phyloP scores from a whole-genome alignment of 345 rosid species.

The Gossypium turneri region DNA sequence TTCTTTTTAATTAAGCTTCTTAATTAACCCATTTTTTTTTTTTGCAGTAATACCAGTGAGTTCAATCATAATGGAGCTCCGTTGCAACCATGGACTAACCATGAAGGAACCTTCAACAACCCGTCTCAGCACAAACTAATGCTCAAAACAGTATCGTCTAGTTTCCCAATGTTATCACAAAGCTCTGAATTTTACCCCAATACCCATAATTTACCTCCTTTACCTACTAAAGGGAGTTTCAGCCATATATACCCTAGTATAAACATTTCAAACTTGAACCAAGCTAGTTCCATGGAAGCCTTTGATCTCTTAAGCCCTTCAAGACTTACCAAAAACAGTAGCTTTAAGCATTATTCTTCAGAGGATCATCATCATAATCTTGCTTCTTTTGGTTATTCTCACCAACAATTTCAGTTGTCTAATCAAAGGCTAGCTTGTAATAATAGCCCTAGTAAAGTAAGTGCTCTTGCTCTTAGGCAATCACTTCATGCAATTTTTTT shows the following conservation, averaged over 20 bases:
- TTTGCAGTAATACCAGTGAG: slow-evolving; percentile 28
- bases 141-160: slow-evolving; percentile 58
- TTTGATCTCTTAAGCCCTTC: slow-evolving; percentile 50
- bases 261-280: slow-evolving; percentile 54
- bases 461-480: slow-evolving; percentile 10
- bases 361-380: slow-evolving; percentile 15
- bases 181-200: slow-evolving; percentile 19
- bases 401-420: slow-evolving; percentile 40
- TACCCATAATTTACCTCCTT: slow-evolving; percentile 18
- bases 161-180: slow-evolving; percentile 35
- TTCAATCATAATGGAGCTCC: slow-evolving; percentile 28
- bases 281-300: slow-evolving; percentile 33
- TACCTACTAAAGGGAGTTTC: slow-evolving; percentile 40
- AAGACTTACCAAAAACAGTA: slow-evolving; percentile 41
- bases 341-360: slow-evolving; percentile 17
- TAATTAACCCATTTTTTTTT: neutral
- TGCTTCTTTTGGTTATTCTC: slow-evolving; percentile 35
- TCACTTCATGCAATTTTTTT: too few relatives aligned
- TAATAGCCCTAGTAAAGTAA: slow-evolving; percentile 42
- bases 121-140: slow-evolving; percentile 54
- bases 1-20: slow-evolving; percentile 13
- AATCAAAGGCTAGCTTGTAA: slow-evolving; percentile 29
- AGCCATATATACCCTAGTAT: slow-evolving; percentile 79
- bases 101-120: slow-evolving; percentile 24
- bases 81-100: slow-evolving; percentile 35